These are phyloP conservation scores for Trichoderma guizhouense DNA, from an alignment of 2,329 filamentous ascomycete species.

Conservation along the genomic window DNA sequence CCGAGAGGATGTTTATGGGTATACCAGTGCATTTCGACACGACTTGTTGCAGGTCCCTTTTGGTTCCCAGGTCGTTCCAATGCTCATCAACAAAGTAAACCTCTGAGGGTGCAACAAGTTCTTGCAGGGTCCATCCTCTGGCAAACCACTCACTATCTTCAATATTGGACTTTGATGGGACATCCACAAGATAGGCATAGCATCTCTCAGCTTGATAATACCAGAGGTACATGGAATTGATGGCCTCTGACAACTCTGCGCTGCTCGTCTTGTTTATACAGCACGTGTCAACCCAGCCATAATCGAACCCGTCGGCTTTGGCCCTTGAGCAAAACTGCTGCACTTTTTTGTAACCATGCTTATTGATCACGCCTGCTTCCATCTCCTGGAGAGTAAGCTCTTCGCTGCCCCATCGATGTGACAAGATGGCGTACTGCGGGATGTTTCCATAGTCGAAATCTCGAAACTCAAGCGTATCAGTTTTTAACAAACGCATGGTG, in stretches of 20 bases:
- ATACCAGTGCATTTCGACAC: constrained; percentile 5
- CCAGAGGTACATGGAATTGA: constrained; percentile 12
- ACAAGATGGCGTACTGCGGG: constrained; percentile 2
- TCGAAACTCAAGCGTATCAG: background rate
- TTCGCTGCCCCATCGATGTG: background rate
- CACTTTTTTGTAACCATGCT: background rate
- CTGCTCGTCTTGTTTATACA: constrained; percentile 2
- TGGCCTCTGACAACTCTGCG: constrained; percentile 3
- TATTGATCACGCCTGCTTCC: background rate
- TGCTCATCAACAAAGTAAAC: background rate
- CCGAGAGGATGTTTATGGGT: constrained; percentile 1
- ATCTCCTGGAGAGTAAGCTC: constrained; percentile 1
- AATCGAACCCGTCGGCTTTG: background rate
- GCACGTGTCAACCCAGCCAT: background rate
- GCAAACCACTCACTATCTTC: constrained; percentile 3
- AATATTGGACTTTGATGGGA: background rate
- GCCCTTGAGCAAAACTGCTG: background rate
- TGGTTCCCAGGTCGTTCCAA: background rate
- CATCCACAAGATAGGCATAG: constrained; percentile 1
- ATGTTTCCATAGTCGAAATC: background rate
- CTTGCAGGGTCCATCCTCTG: constrained; percentile 10
- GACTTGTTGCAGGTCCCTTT: background rate
- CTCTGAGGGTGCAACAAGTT: background rate
- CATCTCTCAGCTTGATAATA: background rate
- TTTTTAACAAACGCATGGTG: background rate